These are phyloP conservation scores for Globisporangium yorkense DNA, from an alignment of 352 stramenopile species.

Conservation along the genomic window DNA sequence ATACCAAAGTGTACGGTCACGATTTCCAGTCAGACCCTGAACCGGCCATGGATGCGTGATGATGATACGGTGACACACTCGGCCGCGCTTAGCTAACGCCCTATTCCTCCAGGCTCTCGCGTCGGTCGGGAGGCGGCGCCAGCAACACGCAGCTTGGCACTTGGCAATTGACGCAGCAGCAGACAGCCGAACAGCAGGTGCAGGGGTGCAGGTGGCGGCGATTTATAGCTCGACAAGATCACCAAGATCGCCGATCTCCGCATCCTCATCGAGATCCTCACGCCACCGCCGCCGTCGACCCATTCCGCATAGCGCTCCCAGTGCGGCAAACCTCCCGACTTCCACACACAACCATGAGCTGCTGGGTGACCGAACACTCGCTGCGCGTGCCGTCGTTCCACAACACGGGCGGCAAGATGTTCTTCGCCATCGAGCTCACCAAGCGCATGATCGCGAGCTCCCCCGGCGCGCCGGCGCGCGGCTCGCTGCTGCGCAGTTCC, in stretches of 20 bases:
- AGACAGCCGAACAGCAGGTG: background rate
- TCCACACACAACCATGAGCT: conserved; percentile 8
- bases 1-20: background rate
- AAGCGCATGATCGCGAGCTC: conserved; percentile 20
- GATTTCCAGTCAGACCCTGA: background rate
- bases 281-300: background rate
- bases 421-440: conserved; percentile 21
- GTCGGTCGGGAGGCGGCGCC: background rate
- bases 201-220: background rate
- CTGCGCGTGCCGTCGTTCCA: conserved; percentile 18
- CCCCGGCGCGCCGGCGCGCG: conserved; percentile 18
- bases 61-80: conserved; percentile 6
- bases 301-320: background rate
- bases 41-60: conserved; percentile 3
- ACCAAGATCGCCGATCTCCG: background rate
- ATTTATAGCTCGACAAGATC: background rate
- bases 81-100: conserved; percentile 9
- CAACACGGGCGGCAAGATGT: conserved; percentile 17
- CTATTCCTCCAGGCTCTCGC: background rate
- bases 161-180: conserved; percentile 4
- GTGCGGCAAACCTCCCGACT: background rate
- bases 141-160: background rate
- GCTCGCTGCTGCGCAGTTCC: conserved; percentile 13
- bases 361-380: conserved; percentile 17
- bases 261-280: background rate